Base-by-base conservation (phyloP, 495 filamentous ascomycete species). In the Parmelia sp. region DNA sequence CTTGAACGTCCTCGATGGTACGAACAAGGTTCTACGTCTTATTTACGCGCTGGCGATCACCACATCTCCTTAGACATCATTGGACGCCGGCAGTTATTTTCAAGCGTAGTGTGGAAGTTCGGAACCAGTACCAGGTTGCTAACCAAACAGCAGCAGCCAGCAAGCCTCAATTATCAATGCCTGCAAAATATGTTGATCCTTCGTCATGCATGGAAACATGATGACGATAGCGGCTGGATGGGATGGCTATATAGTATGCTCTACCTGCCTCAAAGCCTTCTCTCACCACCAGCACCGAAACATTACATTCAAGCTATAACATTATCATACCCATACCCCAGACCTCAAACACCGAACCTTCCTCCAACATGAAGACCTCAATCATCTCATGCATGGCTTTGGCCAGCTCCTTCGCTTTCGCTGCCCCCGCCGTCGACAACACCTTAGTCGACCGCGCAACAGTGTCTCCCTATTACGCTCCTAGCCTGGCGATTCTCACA, bases 361-460 rank as follows among this genome's bases (percentile, higher is more conserved):
- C 23, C 12, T 10, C 35, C 33, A 63, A 40, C 1, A 63, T 63
- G 61, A 63, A 63, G 51, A 51, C 56, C 31, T 58, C 27, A 0
- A 57, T 57, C 47, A 3, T 59, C 29, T 27, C 60, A 37, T 45
- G 23, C 59, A 21, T 66, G 29, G 60, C 65, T 31, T 29, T 66
- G 17, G 65, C 65, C 60, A 57, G 49, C 51, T 45, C 60, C 6
- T 63, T 58, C 60, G 39, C 51, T 23, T 49, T 62, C 42, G 49
- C 65, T 21, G 65, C 65, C 23, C 65, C 65, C 3, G 36, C 60
- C 17, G 42, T 51, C 17, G 65, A 66, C 7, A 17, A 17, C n/a
- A 35, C 60, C 31, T 60, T 66, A 8, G 60, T 62, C 19, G 23
- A 25, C 19, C 65, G 65, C 23, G 45, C 45, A n/a, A 29, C 45